Evolutionary conservation across 108 stramenopile genomes (phyloP).

Genomic region (Schizochytrium sp.): DNA sequence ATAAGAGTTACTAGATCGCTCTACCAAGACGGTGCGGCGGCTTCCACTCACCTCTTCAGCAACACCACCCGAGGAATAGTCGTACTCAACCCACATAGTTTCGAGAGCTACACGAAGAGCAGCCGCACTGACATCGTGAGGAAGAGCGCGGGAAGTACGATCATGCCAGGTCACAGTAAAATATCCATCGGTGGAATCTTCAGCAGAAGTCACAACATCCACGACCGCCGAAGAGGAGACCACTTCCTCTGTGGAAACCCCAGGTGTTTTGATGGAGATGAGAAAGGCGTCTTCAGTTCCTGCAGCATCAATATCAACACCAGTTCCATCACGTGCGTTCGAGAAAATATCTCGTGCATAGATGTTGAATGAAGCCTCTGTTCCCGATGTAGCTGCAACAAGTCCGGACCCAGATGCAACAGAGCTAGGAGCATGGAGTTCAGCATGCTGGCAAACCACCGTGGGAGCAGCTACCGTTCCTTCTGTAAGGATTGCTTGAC

Average conservation of each 20-base stretch:
- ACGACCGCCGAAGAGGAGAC: constrained; percentile 80
- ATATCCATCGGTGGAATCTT: background rate
- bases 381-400: constrained; percentile 76
- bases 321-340: constrained; percentile 75
- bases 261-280: constrained; percentile 74
- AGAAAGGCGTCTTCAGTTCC: constrained; percentile 82
- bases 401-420: constrained; percentile 75
- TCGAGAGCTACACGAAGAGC: constrained; percentile 61
- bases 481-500: constrained; percentile 76
- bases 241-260: constrained; percentile 69
- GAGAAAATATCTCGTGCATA: constrained; percentile 84
- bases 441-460: constrained; percentile 78
- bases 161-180: constrained; percentile 2
- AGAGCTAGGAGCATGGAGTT: constrained; percentile 78
- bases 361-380: constrained; percentile 74
- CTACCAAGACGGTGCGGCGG: constrained; percentile 18
- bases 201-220: constrained; percentile 64
- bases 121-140: constrained; percentile 53
- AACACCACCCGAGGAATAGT: constrained; percentile 55
- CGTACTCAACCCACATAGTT: constrained; percentile 59
- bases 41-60: constrained; percentile 31
- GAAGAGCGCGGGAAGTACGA: constrained; percentile 56
- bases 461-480: constrained; percentile 65
- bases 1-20: background rate
- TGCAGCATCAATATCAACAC: constrained; percentile 74